phyloP scores from a whole-genome alignment of 345 rosid genomes.

The Melaleuca alternifolia region DNA sequence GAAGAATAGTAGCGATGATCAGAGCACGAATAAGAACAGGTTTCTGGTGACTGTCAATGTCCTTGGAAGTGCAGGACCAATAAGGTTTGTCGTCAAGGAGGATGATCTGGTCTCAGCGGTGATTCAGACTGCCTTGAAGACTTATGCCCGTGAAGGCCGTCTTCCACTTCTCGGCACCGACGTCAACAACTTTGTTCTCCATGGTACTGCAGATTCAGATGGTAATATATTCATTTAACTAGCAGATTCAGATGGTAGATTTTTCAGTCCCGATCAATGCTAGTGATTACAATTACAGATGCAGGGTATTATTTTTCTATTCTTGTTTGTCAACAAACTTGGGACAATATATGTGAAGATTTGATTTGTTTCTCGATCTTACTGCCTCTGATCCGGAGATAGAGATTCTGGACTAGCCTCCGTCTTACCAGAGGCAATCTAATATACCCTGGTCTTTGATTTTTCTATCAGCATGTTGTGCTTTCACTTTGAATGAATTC shows the following conservation, averaged over 20 bases:
- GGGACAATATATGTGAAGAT: background rate
- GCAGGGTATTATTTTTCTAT: background rate
- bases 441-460: background rate
- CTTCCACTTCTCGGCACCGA: conserved; percentile 63
- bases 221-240: conserved; percentile 4
- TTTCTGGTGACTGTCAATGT: conserved; percentile 51
- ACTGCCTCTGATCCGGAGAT: background rate
- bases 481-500: background rate
- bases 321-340: background rate
- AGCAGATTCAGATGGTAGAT: background rate
- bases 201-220: conserved; percentile 23
- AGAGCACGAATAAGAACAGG: conserved; percentile 26
- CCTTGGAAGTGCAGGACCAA: conserved; percentile 74
- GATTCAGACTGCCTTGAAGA: conserved; percentile 49
- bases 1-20: background rate
- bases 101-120: conserved; percentile 45
- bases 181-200: conserved; percentile 39
- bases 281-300: background rate
- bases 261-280: background rate
- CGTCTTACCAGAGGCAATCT: background rate
- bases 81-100: conserved; percentile 53
- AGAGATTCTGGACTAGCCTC: background rate
- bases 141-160: conserved; percentile 75
- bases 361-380: background rate
- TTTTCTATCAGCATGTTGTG: background rate